Evolutionary conservation across 75 land plant species (phyloP), one percentile per base, ranked within the genome.

Genomic region (Pinus albicaulis): DNA sequence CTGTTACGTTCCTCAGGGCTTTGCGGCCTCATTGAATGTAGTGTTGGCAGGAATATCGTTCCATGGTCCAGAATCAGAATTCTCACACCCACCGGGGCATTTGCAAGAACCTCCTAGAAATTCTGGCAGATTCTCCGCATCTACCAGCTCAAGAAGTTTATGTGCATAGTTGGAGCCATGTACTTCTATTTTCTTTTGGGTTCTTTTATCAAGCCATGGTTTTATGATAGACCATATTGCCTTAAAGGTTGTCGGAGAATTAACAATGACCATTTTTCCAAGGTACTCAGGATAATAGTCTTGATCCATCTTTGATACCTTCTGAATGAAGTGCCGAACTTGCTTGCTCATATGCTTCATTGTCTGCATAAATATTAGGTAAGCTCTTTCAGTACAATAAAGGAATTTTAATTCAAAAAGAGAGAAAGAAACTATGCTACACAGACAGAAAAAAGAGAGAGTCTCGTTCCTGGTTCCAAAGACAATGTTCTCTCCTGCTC

Each of bases 331-430:
- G 56, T 85, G 80, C 44, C 85, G 71, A 25, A 85, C 87, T 17
- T 74, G 81, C 81, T 85, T 85, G 60, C 85, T 85, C 85, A 85
- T 78, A 15, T 82, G 87, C 78, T 82, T 85, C 81, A 82, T 72
- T 24, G 81, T 79, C 87, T 85, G 85, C 85, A 74, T 7, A 77
- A 48, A 48, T 10, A 48, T 48, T 48, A 48, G 53, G 12, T 0
- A 48, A 48, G 53, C 53, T 10, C 12, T 8, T 48, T 48, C 53
- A 48, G 53, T 11, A 10, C 12, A 10, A 10, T 11, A 10, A 48
- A 10, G 11, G 53, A 48, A 48, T 10, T 0, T 48, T 10, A 48
- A 48, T 48, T 48, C 11, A 48, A 48, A 48, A 10, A 48, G 12
- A 48, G 53, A 11, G 12, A 48, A 48, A 48, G 12, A 48, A 48